A percentile compares a stretch with the other conserved stretches of the same genome.
These are phyloP conservation scores for Russula virescens DNA, from an alignment of 768 basidiomycete genomes.

Conservation along the genomic window DNA sequence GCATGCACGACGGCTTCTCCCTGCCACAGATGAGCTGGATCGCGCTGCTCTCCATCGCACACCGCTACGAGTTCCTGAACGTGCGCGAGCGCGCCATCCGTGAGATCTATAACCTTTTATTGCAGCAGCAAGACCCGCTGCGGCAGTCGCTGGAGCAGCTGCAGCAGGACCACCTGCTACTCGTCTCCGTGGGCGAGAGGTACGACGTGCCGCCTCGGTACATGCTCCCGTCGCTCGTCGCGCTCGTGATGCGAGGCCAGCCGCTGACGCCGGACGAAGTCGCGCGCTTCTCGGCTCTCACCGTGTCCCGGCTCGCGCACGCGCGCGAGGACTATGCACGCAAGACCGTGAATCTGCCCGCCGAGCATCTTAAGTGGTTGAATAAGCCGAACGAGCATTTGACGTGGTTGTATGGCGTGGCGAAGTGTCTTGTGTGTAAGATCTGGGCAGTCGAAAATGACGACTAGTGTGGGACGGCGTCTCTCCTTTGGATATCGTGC, in stretches of 20 bases:
- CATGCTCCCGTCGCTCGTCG: slow-evolving; percentile 3
- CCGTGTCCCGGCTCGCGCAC: slow-evolving; percentile 11
- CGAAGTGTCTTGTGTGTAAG: neutral
- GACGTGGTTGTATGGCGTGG: neutral
- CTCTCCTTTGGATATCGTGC: neutral
- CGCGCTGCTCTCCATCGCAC: slow-evolving; percentile 11
- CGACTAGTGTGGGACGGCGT: neutral
- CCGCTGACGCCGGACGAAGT: slow-evolving; percentile 13
- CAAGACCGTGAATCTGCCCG: neutral
- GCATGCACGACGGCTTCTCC: slow-evolving; percentile 15
- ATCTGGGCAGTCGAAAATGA: slow-evolving; percentile 6
- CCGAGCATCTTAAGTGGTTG: neutral
- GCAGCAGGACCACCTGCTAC: neutral
- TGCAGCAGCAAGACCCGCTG: neutral
- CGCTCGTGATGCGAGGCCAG: neutral
- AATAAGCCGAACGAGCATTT: neutral
- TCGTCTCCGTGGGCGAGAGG: slow-evolving; percentile 11
- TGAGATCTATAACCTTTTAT: neutral
- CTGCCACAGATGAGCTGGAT: slow-evolving; percentile 13
- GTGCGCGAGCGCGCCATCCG: slow-evolving; percentile 13
- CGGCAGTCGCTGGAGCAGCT: no score
- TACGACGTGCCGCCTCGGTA: slow-evolving; percentile 2
- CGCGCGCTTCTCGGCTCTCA: slow-evolving; percentile 3
- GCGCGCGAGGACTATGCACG: slow-evolving; percentile 12
- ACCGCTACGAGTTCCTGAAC: slow-evolving; percentile 14